These are phyloP conservation scores for Cutaneotrichosporon dermatis DNA, from an alignment of 1,284 basidiomycete species.

Conservation along the genomic window DNA sequence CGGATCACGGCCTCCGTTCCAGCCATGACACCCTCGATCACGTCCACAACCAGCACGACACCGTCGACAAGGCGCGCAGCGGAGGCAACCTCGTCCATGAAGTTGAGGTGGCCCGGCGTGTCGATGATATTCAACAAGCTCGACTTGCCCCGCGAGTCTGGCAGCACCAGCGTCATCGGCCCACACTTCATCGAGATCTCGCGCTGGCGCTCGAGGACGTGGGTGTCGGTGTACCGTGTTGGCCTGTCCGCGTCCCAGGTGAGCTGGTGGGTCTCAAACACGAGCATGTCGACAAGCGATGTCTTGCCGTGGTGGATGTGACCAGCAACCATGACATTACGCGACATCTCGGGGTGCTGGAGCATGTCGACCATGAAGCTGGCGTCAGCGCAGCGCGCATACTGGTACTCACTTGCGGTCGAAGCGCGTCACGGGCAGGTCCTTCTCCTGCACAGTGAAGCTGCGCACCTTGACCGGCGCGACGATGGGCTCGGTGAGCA, in stretches of 20 bases:
- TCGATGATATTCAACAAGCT: conserved; percentile 91
- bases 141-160: conserved; percentile 85
- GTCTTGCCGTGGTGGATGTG: conserved; percentile 99
- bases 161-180: conserved; percentile 88
- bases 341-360: conserved; percentile 86
- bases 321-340: conserved; percentile 90
- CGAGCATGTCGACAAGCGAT: conserved; percentile 90
- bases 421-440: conserved; percentile 85
- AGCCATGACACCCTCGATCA: conserved; percentile 92
- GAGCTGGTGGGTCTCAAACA: conserved; percentile 93
- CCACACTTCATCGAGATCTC: conserved; percentile 94
- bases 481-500: conserved; percentile 89
- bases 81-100: conserved; percentile 91
- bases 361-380: conserved; percentile 92
- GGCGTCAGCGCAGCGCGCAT: conserved; percentile 4
- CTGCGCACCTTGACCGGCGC: conserved; percentile 89
- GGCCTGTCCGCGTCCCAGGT: conserved; percentile 84
- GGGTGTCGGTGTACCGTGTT: conserved; percentile 94
- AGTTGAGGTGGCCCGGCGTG: conserved; percentile 97
- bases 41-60: conserved; percentile 88
- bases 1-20: conserved; percentile 80
- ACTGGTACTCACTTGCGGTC: conserved; percentile 74
- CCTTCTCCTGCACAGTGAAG: conserved; percentile 89
- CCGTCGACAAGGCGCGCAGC: conserved; percentile 88
- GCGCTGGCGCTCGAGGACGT: conserved; percentile 78